phyloP scores from a whole-genome alignment of 495 filamentous ascomycete species.

The Aspergillus biplanus region DNA sequence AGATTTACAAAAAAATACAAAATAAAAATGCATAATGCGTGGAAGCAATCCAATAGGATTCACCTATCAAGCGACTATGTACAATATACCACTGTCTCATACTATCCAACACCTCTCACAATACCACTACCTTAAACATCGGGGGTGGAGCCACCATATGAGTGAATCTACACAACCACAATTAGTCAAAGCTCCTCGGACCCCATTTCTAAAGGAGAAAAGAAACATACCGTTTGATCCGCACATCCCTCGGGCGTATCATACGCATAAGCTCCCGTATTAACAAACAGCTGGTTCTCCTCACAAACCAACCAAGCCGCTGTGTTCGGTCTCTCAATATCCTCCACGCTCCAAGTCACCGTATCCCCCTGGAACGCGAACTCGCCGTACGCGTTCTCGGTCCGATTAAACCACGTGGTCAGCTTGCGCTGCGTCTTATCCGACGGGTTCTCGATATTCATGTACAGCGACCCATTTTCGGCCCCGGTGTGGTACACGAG shows the following conservation, averaged over 20 bases:
- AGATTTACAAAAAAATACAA: too few relatives aligned
- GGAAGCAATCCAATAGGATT: too few relatives aligned
- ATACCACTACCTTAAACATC: too few relatives aligned
- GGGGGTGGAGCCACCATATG: neutral
- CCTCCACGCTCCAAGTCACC: constrained; percentile 18
- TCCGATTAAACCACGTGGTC: constrained; percentile 20
- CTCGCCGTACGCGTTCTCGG: constrained; percentile 17
- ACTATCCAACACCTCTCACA: too few relatives aligned
- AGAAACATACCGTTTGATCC: constrained; percentile 20
- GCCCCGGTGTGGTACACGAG: constrained; percentile 19
- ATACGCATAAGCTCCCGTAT: constrained; percentile 17
- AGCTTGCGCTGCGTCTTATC: constrained; percentile 17
- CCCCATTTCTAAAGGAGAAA: neutral
- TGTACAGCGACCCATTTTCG: constrained; percentile 14
- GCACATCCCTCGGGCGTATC: constrained; percentile 19
- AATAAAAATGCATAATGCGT: too few relatives aligned
- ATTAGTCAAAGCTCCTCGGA: neutral
- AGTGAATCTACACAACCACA: neutral
- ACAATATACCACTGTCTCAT: too few relatives aligned
- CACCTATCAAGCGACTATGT: too few relatives aligned
- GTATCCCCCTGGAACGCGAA: constrained; percentile 21
- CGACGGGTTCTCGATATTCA: constrained; percentile 15
- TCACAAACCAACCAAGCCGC: constrained; percentile 20
- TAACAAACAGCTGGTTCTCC: constrained; percentile 18
- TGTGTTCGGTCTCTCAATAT: constrained; percentile 19